phyloP scores from a whole-genome alignment of 2,329 filamentous ascomycete genomes.

The Orbilia blumenaviensis region DNA sequence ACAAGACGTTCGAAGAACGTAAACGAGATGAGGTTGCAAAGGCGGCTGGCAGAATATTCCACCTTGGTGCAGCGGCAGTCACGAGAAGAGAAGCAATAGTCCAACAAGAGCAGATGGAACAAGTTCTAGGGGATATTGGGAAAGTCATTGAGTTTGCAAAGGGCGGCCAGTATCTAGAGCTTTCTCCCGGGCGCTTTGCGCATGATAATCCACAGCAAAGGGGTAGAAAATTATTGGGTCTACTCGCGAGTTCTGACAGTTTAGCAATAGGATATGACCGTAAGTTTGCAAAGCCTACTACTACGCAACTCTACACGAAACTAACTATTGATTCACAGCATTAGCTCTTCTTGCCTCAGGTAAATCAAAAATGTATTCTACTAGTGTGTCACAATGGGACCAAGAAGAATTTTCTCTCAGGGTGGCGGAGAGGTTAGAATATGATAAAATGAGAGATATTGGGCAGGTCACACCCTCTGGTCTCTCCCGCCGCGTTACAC shows the following conservation, averaged over 20 bases:
- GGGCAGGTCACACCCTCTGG: neutral
- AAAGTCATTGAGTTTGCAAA: neutral
- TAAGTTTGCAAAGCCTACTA: no score
- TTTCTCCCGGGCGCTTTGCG: neutral
- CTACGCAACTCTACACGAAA: no score
- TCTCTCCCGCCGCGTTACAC: neutral
- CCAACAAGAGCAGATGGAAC: neutral
- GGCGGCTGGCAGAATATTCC: neutral
- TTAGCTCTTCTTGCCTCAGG: neutral
- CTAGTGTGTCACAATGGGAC: neutral
- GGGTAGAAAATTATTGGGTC: neutral
- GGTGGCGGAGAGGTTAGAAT: neutral
- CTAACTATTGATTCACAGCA: no score
- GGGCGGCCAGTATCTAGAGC: neutral
- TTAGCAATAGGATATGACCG: neutral
- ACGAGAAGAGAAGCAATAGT: neutral
- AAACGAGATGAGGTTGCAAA: slow-evolving; percentile 7
- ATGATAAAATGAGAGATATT: neutral
- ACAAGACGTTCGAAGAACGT: neutral
- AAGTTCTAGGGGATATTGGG: neutral
- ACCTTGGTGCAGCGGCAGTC: neutral
- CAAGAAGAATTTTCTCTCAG: neutral
- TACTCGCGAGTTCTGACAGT: neutral
- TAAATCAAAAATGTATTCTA: neutral
- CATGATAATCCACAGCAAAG: neutral